phyloP scores from a whole-genome alignment of 2,329 filamentous ascomycete species.

The Dothistroma pini region DNA sequence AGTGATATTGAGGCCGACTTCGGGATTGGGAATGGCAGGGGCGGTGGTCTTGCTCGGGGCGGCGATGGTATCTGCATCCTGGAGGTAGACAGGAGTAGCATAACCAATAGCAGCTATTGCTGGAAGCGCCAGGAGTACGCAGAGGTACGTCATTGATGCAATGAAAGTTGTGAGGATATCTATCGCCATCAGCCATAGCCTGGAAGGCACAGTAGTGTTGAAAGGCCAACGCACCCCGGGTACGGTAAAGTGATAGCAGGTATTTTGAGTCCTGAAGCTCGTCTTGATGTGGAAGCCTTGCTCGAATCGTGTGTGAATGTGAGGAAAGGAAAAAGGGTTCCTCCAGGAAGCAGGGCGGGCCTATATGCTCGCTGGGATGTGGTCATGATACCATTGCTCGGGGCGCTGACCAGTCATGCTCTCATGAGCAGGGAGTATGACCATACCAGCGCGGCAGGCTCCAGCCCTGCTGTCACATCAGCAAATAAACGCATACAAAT shows the following conservation, averaged over 20 bases:
- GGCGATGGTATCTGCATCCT: not conserved
- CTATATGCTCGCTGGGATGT: not conserved
- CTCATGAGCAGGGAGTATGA: not conserved
- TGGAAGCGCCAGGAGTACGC: not conserved
- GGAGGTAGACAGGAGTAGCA: not conserved
- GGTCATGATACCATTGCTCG: not conserved
- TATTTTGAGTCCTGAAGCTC: not conserved
- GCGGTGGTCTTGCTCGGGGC: not conserved
- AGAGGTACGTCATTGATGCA: not conserved
- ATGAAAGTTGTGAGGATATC: not conserved
- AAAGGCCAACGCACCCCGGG: not conserved
- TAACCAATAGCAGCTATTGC: not conserved
- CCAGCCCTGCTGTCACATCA: not conserved
- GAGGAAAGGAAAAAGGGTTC: not conserved
- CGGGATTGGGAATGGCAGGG: not conserved
- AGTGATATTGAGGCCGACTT: not conserved
- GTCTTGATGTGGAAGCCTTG: not conserved
- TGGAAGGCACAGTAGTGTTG: not conserved
- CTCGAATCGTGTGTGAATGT: not conserved
- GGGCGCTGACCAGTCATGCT: not conserved
- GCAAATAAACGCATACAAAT: not conserved
- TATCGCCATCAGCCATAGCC: not conserved
- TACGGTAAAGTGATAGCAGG: not conserved
- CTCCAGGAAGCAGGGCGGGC: not conserved
- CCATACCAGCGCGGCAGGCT: not conserved